Conservation (phyloP, 139 green algal genomes). For the Tetraselmis striata region DNA sequence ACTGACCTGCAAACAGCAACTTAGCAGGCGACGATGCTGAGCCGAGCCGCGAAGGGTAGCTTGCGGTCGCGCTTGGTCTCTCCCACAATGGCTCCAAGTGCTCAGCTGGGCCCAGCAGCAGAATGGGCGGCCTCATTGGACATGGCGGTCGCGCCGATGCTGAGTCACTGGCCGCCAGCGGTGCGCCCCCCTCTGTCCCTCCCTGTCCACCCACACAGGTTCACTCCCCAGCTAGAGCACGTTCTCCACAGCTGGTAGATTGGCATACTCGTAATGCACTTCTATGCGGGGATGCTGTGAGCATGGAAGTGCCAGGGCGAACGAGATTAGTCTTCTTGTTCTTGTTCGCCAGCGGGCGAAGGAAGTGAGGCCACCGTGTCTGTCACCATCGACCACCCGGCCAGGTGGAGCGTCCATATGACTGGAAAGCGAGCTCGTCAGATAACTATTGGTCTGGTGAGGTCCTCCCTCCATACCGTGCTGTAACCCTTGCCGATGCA, state of each 20-base stretch:
- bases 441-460: background rate
- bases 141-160: background rate
- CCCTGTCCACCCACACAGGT: background rate
- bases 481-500: background rate
- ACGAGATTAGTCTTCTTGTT: no score
- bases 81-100: no score
- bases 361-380: background rate
- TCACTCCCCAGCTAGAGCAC: background rate
- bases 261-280: background rate
- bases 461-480: background rate
- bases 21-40: no score
- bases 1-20: no score
- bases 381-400: background rate
- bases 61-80: no score
- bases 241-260: background rate
- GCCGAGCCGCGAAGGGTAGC: no score
- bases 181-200: background rate
- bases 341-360: no score
- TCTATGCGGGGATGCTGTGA: background rate
- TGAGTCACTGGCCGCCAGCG: background rate
- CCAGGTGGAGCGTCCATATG: no score
- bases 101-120: no score
- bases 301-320: no score
- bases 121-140: no score
- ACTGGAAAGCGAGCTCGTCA: background rate